phyloP scores from a whole-genome alignment of 2,329 filamentous ascomycete genomes.

The Ophiostoma ips region DNA sequence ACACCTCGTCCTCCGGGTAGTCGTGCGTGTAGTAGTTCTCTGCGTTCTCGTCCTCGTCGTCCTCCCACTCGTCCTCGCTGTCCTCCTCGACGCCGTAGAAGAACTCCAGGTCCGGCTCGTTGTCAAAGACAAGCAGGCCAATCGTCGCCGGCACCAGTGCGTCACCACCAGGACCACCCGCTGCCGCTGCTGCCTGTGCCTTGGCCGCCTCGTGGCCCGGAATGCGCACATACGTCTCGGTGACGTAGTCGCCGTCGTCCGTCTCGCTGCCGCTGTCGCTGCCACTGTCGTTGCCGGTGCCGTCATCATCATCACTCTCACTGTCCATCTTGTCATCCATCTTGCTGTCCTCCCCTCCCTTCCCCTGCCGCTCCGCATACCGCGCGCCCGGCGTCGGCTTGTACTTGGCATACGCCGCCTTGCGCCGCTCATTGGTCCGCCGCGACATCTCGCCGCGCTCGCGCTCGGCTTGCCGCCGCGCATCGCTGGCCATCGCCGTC shows the following conservation, averaged over 20 bases:
- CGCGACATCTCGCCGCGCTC: conserved; percentile 4
- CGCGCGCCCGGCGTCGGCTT: conserved; percentile 9
- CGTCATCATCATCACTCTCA: no score
- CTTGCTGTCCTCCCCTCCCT: conserved; percentile 20
- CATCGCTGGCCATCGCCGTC: background rate
- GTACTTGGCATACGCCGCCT: conserved; percentile 11
- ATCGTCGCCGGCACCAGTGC: conserved; percentile 30
- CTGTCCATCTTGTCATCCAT: conserved; percentile 20
- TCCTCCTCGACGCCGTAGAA: conserved; percentile 50
- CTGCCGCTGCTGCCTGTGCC: conserved; percentile 21
- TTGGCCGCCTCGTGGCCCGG: conserved; percentile 29
- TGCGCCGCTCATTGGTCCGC: conserved; percentile 7
- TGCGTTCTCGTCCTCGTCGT: conserved; percentile 55
- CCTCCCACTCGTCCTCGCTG: conserved; percentile 44
- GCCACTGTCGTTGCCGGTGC: conserved; percentile 4
- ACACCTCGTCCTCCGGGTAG: conserved; percentile 68
- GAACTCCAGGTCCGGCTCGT: conserved; percentile 42
- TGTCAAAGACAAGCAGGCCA: conserved; percentile 42
- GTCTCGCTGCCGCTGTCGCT: conserved; percentile 30
- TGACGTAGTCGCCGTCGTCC: conserved; percentile 43
- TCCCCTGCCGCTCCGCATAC: conserved; percentile 14
- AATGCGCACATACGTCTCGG: conserved; percentile 51
- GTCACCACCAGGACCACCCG: background rate
- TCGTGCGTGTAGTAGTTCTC: conserved; percentile 70
- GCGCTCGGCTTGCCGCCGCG: background rate